Percentiles rank a stretch among this genome's conserved stretches.
These are phyloP conservation scores for Plasmodium gonderi DNA, from an alignment of 169 alveolate species.

Conservation along the genomic window DNA sequence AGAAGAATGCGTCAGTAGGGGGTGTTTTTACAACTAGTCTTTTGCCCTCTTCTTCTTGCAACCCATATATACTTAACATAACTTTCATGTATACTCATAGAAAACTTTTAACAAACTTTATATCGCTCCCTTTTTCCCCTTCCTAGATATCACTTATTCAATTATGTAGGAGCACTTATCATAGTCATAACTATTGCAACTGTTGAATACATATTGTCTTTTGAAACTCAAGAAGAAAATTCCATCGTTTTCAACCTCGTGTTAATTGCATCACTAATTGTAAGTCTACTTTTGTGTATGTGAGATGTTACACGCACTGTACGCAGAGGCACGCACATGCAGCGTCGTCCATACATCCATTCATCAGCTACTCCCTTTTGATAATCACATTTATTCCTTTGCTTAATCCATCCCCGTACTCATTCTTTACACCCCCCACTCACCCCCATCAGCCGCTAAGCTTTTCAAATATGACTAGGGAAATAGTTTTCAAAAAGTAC, in stretches of 20 bases:
- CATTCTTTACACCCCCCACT: not conserved
- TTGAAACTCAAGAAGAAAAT: slow-evolving; percentile 61
- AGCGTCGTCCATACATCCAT: no score
- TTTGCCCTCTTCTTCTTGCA: no score
- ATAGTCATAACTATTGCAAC: slow-evolving; percentile 42
- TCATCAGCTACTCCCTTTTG: not conserved
- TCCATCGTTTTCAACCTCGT: slow-evolving; percentile 51
- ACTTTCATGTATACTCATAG: not conserved
- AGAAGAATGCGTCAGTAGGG: no score
- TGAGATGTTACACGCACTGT: no score
- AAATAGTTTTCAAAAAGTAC: slow-evolving; percentile 33
- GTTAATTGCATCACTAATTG: slow-evolving; percentile 32
- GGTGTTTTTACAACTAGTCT: no score
- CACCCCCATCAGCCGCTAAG: slow-evolving; percentile 28
- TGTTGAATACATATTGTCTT: slow-evolving; percentile 45
- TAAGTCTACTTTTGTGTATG: no score
- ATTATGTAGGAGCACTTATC: slow-evolving; percentile 41
- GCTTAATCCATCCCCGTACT: not conserved
- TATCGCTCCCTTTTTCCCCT: not conserved
- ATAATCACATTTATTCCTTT: not conserved
- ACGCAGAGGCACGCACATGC: no score
- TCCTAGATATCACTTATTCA: slow-evolving; percentile 48
- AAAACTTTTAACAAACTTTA: not conserved
- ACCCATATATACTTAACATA: not conserved
- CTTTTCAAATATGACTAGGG: slow-evolving; percentile 72